Evolutionary conservation across 768 basidiomycete genomes (phyloP).

Genomic region (Boletus vinaceobasis): DNA sequence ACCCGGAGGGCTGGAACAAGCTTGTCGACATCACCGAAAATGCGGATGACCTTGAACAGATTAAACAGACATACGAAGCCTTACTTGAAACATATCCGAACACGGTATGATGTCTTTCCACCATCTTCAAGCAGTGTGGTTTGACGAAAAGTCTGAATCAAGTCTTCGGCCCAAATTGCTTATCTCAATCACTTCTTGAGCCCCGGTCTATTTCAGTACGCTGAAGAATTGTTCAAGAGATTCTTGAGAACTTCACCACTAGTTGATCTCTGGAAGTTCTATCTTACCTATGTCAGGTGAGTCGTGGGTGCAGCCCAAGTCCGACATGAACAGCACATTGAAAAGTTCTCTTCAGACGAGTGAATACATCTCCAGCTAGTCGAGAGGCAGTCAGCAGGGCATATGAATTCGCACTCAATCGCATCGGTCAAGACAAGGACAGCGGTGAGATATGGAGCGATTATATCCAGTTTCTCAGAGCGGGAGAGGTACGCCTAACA

Average conservation of each 20-base stretch:
- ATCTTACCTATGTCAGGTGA: slow-evolving; percentile 88
- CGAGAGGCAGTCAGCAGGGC: slow-evolving; percentile 81
- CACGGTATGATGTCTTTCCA: slow-evolving; percentile 60
- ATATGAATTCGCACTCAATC: slow-evolving; percentile 88
- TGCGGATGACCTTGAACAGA: slow-evolving; percentile 72
- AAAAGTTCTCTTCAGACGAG: slow-evolving; percentile 45
- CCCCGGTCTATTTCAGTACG: slow-evolving; percentile 64
- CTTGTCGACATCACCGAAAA: slow-evolving; percentile 75
- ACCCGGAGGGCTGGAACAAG: slow-evolving; percentile 76
- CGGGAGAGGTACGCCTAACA: slow-evolving; percentile 59
- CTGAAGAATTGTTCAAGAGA: slow-evolving; percentile 84
- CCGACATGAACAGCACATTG: slow-evolving; percentile 4
- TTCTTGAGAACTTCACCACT: slow-evolving; percentile 83
- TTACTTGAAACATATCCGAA: slow-evolving; percentile 87
- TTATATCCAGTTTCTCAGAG: slow-evolving; percentile 85
- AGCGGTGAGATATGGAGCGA: slow-evolving; percentile 92
- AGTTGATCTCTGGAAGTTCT: slow-evolving; percentile 90
- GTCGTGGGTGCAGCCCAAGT: slow-evolving; percentile 29
- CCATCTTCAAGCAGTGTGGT: slow-evolving; percentile 24
- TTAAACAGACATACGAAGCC: slow-evolving; percentile 78
- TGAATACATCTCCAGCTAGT: slow-evolving; percentile 62
- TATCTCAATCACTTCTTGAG: slow-evolving; percentile 77
- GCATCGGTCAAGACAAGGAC: slow-evolving; percentile 90
- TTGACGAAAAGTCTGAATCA: slow-evolving; percentile 24
- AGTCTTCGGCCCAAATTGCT: slow-evolving; percentile 82